These are phyloP conservation scores for Tillandsia leiboldiana DNA, from an alignment of 176 grass and related monocot genomes.

Conservation along the genomic window DNA sequence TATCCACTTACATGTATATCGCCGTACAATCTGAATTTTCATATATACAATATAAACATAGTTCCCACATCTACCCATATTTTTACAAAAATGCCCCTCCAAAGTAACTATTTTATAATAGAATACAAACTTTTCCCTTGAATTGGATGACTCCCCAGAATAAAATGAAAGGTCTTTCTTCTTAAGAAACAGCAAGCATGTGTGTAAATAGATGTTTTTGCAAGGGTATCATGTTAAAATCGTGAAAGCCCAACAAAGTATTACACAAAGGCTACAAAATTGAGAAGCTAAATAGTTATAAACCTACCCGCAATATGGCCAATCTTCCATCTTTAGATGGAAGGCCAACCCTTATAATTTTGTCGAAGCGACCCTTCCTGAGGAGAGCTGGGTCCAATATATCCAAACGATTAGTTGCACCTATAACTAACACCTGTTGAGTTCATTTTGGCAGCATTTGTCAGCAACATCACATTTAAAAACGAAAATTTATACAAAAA, in stretches of 20 bases:
- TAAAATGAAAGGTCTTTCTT: too few relatives aligned
- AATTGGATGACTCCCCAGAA: not conserved
- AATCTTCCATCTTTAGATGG: slow-evolving; percentile 28
- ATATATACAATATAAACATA: too few relatives aligned
- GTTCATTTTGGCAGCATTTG: slow-evolving; percentile 7
- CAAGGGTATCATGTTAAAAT: not conserved
- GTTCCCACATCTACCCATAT: too few relatives aligned
- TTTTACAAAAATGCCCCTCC: too few relatives aligned
- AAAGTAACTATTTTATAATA: too few relatives aligned
- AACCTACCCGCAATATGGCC: slow-evolving; percentile 28
- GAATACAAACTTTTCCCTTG: not conserved
- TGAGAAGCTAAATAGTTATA: not conserved
- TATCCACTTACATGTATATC: too few relatives aligned
- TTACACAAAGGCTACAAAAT: not conserved
- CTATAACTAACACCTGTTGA: slow-evolving; percentile 32
- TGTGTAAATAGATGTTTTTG: too few relatives aligned
- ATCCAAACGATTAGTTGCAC: slow-evolving; percentile 34
- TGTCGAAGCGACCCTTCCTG: slow-evolving; percentile 35
- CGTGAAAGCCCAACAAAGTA: not conserved
- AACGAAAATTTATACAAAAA: not conserved
- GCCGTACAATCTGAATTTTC: too few relatives aligned
- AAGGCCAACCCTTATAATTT: slow-evolving; percentile 33
- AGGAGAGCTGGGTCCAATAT: slow-evolving; percentile 34
- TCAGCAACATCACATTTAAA: not conserved
- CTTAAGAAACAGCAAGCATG: too few relatives aligned